Evolutionary conservation across 2,329 filamentous ascomycete species (phyloP).

Genomic region (Rutstroemia sp.): DNA sequence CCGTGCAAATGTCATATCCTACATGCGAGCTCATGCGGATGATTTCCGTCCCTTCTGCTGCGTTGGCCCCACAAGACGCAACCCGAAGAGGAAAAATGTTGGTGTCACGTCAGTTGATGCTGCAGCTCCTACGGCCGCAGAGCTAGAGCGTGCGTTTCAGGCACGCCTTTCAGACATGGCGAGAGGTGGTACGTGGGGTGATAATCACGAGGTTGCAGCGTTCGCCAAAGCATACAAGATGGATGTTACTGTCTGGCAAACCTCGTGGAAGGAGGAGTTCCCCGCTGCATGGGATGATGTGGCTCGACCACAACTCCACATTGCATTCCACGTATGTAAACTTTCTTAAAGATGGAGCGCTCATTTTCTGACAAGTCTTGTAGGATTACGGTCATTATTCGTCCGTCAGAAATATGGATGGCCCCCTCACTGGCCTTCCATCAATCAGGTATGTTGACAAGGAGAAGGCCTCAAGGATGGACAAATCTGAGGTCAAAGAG

Average conservation of each 20-base stretch:
- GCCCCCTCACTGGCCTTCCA: conserved; percentile 50
- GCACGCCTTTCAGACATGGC: conserved; percentile 53
- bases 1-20: conserved; percentile 49
- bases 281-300: not conserved
- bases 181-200: conserved; percentile 53
- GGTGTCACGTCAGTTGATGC: conserved; percentile 24
- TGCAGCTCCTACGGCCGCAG: conserved; percentile 42
- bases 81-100: conserved; percentile 16
- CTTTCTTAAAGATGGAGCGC: not conserved
- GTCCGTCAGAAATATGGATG: conserved; percentile 48
- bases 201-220: conserved; percentile 60
- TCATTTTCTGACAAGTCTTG: not conserved
- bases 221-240: conserved; percentile 55
- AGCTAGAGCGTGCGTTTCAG: conserved; percentile 44
- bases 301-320: not conserved
- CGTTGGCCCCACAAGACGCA: conserved; percentile 43
- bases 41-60: conserved; percentile 60
- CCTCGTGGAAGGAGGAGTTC: conserved; percentile 34
- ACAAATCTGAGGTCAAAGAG: conserved; percentile 37
- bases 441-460: conserved; percentile 35
- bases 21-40: conserved; percentile 52
- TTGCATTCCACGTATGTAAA: not conserved
- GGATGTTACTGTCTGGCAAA: conserved; percentile 49
- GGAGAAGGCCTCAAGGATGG: conserved; percentile 30
- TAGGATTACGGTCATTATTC: conserved; percentile 48